Conservation (phyloP, 768 basidiomycete species). For the Hebeloma cylindrosporum region DNA sequence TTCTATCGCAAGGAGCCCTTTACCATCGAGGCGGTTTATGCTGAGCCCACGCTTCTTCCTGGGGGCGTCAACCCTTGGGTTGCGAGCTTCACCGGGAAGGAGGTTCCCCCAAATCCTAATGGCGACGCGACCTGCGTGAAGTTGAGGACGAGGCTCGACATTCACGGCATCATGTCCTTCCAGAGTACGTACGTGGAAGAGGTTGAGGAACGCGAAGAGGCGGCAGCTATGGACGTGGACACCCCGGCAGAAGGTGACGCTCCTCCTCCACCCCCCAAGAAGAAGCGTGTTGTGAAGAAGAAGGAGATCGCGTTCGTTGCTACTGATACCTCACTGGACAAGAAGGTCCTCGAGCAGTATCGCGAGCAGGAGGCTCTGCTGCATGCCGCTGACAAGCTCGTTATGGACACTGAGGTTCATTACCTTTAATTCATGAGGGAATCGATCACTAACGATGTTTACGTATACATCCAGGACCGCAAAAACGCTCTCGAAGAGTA, state of each 20-base stretch:
- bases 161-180: slow-evolving; percentile 85
- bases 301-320: slow-evolving; percentile 75
- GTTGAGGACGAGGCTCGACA: slow-evolving; percentile 86
- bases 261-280: slow-evolving; percentile 59
- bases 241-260: slow-evolving; percentile 34
- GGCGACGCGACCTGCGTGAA: slow-evolving; percentile 84
- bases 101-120: slow-evolving; percentile 63
- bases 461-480: slow-evolving; percentile 69
- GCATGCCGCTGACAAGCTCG: slow-evolving; percentile 91
- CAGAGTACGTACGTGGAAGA: slow-evolving; percentile 86
- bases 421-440: background rate
- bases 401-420: slow-evolving; percentile 93
- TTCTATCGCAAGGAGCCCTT: slow-evolving; percentile 91
- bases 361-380: slow-evolving; percentile 87
- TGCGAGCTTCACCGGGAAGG: slow-evolving; percentile 77
- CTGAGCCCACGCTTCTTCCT: slow-evolving; percentile 69
- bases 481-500: slow-evolving; percentile 99
- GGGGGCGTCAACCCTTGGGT: slow-evolving; percentile 85
- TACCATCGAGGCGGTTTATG: slow-evolving; percentile 85
- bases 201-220: slow-evolving; percentile 73
- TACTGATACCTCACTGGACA: slow-evolving; percentile 63
- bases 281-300: slow-evolving; percentile 86
- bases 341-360: slow-evolving; percentile 57
- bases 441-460: background rate
- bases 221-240: slow-evolving; percentile 63